These are phyloP conservation scores for Nothophoma quercina DNA, from an alignment of 2,329 filamentous ascomycete species.

Conservation along the genomic window DNA sequence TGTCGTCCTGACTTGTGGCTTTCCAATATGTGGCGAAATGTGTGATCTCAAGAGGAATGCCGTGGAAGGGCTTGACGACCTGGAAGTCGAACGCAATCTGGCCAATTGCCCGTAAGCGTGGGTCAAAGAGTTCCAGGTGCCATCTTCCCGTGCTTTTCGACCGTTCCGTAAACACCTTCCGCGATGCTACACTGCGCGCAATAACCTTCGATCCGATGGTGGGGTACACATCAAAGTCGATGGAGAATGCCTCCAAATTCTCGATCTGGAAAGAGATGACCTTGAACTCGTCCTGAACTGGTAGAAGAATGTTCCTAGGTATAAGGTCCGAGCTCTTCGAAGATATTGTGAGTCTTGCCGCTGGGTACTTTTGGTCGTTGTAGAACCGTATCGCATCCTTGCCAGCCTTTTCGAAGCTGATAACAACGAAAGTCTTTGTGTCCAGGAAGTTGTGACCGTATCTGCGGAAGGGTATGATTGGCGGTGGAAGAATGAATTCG, in stretches of 20 bases:
- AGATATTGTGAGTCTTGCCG: conserved; percentile 92
- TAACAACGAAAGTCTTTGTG: conserved; percentile 93
- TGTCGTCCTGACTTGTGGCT: conserved; percentile 90
- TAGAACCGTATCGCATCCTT: conserved; percentile 89
- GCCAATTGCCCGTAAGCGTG: conserved; percentile 87
- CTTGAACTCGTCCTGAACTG: conserved; percentile 94
- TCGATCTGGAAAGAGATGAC: conserved; percentile 96
- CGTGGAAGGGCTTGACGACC: conserved; percentile 94
- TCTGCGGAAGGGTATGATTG: conserved; percentile 90
- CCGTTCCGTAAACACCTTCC: conserved; percentile 81
- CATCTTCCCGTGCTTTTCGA: conserved; percentile 79
- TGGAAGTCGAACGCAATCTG: conserved; percentile 94
- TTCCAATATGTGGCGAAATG: conserved; percentile 99
- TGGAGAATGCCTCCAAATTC: conserved; percentile 87
- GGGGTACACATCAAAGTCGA: conserved; percentile 97
- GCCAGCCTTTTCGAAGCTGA: conserved; percentile 81
- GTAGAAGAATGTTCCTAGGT: conserved; percentile 92
- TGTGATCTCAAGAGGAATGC: conserved; percentile 91
- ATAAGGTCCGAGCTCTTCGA: conserved; percentile 96
- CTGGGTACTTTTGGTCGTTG: conserved; percentile 95
- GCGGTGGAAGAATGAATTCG: conserved; percentile 87
- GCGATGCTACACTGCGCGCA: conserved; percentile 90
- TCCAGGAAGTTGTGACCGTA: conserved; percentile 99
- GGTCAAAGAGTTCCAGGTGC: conserved; percentile 90
- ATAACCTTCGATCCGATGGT: conserved; percentile 98